Conservation (phyloP, 2,329 filamentous ascomycete genomes). For the Verticillium longisporum region DNA sequence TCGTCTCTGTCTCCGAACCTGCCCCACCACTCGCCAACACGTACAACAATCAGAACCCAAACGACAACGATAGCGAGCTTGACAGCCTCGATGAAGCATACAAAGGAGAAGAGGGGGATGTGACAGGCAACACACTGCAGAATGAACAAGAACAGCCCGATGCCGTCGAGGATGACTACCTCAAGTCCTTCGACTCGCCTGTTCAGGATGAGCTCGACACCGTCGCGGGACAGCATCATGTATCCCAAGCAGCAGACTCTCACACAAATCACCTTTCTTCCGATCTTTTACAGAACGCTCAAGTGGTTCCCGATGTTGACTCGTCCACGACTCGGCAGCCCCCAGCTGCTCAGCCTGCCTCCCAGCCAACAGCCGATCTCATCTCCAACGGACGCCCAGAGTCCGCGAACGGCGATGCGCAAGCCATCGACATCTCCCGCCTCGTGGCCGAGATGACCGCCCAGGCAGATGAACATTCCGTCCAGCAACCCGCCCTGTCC, state of each 20-base stretch:
- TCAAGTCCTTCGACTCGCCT: constrained; percentile 44
- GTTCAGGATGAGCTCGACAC: constrained; percentile 28
- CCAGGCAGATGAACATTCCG: constrained; percentile 21
- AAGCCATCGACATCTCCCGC: constrained; percentile 30
- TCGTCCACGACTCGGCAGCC: constrained; percentile 17
- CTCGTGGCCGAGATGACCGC: constrained; percentile 34
- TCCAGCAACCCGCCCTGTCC: constrained; percentile 3
- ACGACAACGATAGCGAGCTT: constrained; percentile 24
- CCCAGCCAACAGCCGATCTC: constrained; percentile 10
- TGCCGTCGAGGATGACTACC: constrained; percentile 39
- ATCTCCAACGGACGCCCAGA: constrained; percentile 1
- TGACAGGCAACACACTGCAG: constrained; percentile 18
- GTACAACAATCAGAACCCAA: constrained; percentile 15
- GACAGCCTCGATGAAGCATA: constrained; percentile 43
- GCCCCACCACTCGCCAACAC: constrained; percentile 22
- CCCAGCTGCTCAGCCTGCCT: constrained; percentile 9
- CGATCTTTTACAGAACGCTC: constrained; percentile 27
- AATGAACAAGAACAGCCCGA: constrained; percentile 18
- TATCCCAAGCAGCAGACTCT: constrained; percentile 38
- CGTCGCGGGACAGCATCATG: constrained; percentile 24
- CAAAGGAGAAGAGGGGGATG: constrained; percentile 28
- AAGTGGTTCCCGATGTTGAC: constrained; percentile 24
- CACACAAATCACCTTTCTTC: constrained; percentile 31
- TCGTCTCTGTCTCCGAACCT: constrained; percentile 8
- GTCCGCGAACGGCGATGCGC: constrained; percentile 19